Evolutionary conservation across 1,284 basidiomycete species (phyloP).

Genomic region (Heimioporus punctisporus): DNA sequence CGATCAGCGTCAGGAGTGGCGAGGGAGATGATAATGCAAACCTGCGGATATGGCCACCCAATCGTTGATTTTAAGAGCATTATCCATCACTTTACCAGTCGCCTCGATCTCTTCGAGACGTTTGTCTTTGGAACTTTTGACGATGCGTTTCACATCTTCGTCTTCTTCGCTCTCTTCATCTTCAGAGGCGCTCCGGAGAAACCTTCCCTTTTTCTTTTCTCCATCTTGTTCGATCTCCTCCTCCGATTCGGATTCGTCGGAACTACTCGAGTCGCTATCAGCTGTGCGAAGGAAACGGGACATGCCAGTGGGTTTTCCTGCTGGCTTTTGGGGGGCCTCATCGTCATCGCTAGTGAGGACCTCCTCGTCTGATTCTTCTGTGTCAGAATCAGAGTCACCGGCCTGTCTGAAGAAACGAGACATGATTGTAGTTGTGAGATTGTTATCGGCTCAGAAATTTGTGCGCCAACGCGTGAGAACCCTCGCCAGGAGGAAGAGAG

Average conservation of each 20-base stretch:
- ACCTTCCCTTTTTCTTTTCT: conserved; percentile 50
- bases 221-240: conserved; percentile 45
- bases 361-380: conserved; percentile 82
- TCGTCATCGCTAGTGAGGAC: conserved; percentile 80
- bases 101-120: conserved; percentile 89
- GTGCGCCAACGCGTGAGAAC: conserved; percentile 14
- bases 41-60: conserved; percentile 94
- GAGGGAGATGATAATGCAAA: conserved; percentile 32
- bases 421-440: conserved; percentile 46
- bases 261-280: conserved; percentile 43
- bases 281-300: conserved; percentile 71
- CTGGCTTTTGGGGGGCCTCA: conserved; percentile 51
- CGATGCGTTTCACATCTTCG: conserved; percentile 70
- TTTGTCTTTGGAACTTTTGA: conserved; percentile 89
- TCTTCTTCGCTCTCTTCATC: conserved; percentile 73
- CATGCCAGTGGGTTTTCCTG: conserved; percentile 64
- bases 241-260: conserved; percentile 50
- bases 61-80: conserved; percentile 95
- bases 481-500: background rate
- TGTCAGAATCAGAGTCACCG: conserved; percentile 80
- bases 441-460: conserved; percentile 30
- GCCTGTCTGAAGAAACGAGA: conserved; percentile 89
- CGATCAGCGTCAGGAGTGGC: conserved; percentile 5
- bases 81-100: conserved; percentile 90
- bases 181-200: conserved; percentile 54